Evolutionary conservation across 78 protist species (phyloP), one percentile per base, ranked within the genome.

Genomic region (Monosiga brevicollis): DNA sequence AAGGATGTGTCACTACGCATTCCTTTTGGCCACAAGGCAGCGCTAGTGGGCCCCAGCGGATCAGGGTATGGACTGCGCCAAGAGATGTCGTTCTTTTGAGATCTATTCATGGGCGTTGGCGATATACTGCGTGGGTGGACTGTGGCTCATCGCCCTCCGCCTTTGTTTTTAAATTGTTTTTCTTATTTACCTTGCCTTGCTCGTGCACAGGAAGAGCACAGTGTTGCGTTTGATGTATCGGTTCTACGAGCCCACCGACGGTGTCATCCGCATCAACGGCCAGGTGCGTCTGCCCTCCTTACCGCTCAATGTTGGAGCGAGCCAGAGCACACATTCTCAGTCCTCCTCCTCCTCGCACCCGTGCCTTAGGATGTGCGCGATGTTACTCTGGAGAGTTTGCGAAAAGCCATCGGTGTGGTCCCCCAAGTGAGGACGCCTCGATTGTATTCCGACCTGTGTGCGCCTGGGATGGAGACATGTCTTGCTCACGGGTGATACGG

Each of bases 1-100:
- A 80, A 87, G 75, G 86, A 84, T 29, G 39, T 95, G 20, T 83
- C 91, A 26, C 83, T 92, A 73, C 82, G 73, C 34, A 83, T 87
- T 32, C 91, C 91, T 25, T 89, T 90, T n/a, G 97, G 96, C 35
- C 49, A 81, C 40, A 74, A 83, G 70, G 88, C 91, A 42, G 99
- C 97, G 15, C 25, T 97, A 6, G 96, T 94, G 40, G 99, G 99
- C 1, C 73, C 95, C 36, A 62, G 87, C 32, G 99, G 99, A 29
- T 70, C 86, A 10, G 99, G 99, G 80, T 72, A 26, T n/a, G n/a
- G n/a, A n/a, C n/a, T 54, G 80, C 43, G 36, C 40, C n/a, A n/a
- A n/a, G n/a, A n/a, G n/a, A n/a, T n/a, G n/a, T n/a, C n/a, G n/a
- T n/a, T n/a, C n/a, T n/a, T n/a, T n/a, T n/a, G n/a, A n/a, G n/a